phyloP scores from a whole-genome alignment of 768 basidiomycete species.

The Leccinum sublutescens region DNA sequence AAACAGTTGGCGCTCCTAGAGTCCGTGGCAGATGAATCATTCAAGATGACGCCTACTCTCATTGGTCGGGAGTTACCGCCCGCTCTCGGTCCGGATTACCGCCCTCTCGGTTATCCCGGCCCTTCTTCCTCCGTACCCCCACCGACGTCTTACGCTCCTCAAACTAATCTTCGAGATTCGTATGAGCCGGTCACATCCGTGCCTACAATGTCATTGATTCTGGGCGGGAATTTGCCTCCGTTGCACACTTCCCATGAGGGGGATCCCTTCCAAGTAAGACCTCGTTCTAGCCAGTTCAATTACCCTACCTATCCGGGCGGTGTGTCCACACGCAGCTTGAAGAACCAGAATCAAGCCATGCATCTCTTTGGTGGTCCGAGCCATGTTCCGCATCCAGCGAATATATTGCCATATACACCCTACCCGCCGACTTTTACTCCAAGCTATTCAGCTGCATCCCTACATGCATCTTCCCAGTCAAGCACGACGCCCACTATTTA shows the following conservation, averaged over 20 bases:
- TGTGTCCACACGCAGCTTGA: slow-evolving; percentile 6
- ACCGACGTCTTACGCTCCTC: slow-evolving; percentile 16
- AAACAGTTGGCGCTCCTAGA: slow-evolving; percentile 72
- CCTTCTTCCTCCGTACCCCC: slow-evolving; percentile 31
- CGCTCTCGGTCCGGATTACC: slow-evolving; percentile 1
- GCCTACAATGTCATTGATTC: slow-evolving; percentile 6
- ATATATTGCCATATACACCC: slow-evolving; percentile 9
- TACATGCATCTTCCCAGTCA: slow-evolving; percentile 12
- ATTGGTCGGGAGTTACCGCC: slow-evolving; percentile 26
- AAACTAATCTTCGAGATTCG: slow-evolving; percentile 27
- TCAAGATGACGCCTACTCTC: slow-evolving; percentile 51
- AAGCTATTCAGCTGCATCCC: slow-evolving; percentile 20
- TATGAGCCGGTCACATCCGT: slow-evolving; percentile 34
- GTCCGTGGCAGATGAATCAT: slow-evolving; percentile 71
- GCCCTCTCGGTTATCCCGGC: slow-evolving; percentile 9
- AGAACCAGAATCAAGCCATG: slow-evolving; percentile 17
- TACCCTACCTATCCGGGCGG: slow-evolving; percentile 28
- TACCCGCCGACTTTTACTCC: slow-evolving; percentile 17
- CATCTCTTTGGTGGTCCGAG: slow-evolving; percentile 10
- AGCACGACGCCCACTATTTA: slow-evolving; percentile 12
- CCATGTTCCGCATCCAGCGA: slow-evolving; percentile 5
- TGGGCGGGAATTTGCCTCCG: slow-evolving; percentile 4
- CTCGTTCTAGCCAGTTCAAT: slow-evolving; percentile 47
- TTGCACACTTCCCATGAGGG: slow-evolving; percentile 8
- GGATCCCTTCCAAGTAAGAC: slow-evolving; percentile 45